Base-by-base conservation (phyloP, 2,329 filamentous ascomycete genomes). In the Arthrinium phaeospermum region DNA sequence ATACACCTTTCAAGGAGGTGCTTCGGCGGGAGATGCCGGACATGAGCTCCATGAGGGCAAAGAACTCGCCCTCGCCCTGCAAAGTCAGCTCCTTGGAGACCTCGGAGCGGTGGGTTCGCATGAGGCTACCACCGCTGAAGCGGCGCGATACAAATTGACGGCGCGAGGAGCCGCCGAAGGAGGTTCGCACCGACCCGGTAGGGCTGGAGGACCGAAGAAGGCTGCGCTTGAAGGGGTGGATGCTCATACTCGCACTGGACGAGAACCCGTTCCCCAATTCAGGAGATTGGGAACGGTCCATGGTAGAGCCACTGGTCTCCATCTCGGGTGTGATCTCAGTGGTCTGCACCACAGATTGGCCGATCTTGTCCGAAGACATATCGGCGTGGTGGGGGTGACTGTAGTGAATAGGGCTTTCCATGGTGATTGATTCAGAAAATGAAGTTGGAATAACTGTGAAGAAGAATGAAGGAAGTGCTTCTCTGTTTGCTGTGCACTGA, bases 51-150 rank as follows among this genome's bases (percentile, higher is more conserved):
- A 70, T 70, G 47, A 70, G 49, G 34, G 47, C 49, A 27, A 70
- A 70, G 34, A 70, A 70, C 49, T 70, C 49, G 8, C 69, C n/a
- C 69, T 70, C 69, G 10, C 69, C 69, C 44, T 44, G 69, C 6
- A 57, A 8, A 27, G 44, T 57, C 41, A 61, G 22, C 49, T 61
- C 69, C 53, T 46, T 37, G 22, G 46, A 57, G n/a, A 61, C 49
- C 49, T 70, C 69, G 27, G 69, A 61, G 34, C 69, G 69, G 37
- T 61, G 69, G 22, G 69, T 46, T 7, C 22, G 49, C 19, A 27
- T 34, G 69, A 64, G 24, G 34, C 69, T 53, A 41, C 69, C 49
- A 12, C 69, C 49, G 14, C 53, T 61, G 19, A 70, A 70, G 7
- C 46, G 69, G 19, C 69, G 69, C 22, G 47, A 57, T 44, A 46